Conservation (phyloP, 495 filamentous ascomycete species). For the Astrocystis sublimbata region DNA sequence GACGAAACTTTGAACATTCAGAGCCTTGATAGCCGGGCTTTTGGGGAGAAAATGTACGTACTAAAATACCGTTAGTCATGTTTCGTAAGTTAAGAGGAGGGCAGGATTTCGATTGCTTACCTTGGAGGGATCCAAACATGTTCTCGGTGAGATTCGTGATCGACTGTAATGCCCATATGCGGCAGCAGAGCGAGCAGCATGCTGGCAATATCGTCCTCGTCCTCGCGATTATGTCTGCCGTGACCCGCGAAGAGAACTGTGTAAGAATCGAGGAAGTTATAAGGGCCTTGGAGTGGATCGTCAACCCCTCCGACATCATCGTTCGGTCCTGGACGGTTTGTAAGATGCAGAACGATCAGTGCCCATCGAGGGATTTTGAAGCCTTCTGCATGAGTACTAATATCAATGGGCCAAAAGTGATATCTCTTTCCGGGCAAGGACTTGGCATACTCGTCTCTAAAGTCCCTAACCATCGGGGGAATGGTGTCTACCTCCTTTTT, state of each 20-base stretch:
- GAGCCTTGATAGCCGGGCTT: neutral
- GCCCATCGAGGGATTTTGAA: neutral
- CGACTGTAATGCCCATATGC: neutral
- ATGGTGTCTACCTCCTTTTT: too few relatives aligned
- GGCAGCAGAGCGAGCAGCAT: neutral
- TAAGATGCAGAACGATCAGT: conserved; percentile 11
- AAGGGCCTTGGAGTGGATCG: neutral
- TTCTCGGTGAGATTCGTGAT: neutral
- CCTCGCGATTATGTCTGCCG: neutral
- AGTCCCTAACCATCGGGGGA: too few relatives aligned
- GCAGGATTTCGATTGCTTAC: neutral
- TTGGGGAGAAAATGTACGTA: neutral
- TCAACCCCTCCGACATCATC: neutral
- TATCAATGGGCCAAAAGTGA: conserved; percentile 10
- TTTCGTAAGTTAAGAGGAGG: neutral
- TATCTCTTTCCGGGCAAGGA: neutral
- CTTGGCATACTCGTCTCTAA: too few relatives aligned
- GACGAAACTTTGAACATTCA: neutral
- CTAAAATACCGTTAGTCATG: neutral
- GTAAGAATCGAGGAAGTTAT: neutral
- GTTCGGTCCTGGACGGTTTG: too few relatives aligned
- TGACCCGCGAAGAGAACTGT: neutral
- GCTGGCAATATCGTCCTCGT: neutral
- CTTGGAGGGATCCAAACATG: conserved; percentile 5
- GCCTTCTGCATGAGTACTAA: neutral